Evolutionary conservation across 2,329 filamentous ascomycete genomes (phyloP).

Genomic region (Apiospora pterosperma): DNA sequence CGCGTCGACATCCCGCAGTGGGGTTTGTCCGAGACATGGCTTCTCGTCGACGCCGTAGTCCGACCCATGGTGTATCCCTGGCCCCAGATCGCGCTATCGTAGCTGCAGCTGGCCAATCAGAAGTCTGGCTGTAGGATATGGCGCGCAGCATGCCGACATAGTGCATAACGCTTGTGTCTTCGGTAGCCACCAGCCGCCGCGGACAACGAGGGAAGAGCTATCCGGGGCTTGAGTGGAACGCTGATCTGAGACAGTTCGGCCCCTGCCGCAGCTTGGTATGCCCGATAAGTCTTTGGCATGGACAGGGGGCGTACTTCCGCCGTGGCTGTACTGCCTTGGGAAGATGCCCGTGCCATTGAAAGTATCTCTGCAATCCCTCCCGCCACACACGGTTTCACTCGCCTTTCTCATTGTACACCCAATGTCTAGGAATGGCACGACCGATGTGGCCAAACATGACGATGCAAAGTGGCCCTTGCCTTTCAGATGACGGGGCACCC

Average conservation of each 20-base stretch:
- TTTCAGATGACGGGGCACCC: too few species aligned
- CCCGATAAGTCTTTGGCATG: neutral
- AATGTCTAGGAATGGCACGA: neutral
- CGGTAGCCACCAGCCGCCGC: neutral
- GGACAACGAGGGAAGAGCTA: neutral
- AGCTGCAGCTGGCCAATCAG: neutral
- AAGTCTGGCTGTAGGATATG: neutral
- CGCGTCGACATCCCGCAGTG: neutral
- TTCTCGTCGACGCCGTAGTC: neutral
- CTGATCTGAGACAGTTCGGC: neutral
- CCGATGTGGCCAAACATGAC: neutral
- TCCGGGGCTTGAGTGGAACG: neutral
- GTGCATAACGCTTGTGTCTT: neutral
- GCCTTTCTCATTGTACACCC: neutral
- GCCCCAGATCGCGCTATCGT: neutral
- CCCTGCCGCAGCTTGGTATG: neutral
- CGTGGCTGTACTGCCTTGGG: neutral
- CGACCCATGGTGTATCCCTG: neutral
- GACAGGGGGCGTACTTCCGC: neutral
- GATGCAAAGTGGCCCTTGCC: neutral
- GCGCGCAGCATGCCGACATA: neutral
- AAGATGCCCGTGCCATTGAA: neutral
- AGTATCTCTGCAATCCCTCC: neutral
- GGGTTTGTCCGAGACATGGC: neutral
- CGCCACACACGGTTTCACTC: too few species aligned